These are phyloP conservation scores for Euclidium syriacum DNA, from an alignment of 345 rosid species.

Conservation along the genomic window DNA sequence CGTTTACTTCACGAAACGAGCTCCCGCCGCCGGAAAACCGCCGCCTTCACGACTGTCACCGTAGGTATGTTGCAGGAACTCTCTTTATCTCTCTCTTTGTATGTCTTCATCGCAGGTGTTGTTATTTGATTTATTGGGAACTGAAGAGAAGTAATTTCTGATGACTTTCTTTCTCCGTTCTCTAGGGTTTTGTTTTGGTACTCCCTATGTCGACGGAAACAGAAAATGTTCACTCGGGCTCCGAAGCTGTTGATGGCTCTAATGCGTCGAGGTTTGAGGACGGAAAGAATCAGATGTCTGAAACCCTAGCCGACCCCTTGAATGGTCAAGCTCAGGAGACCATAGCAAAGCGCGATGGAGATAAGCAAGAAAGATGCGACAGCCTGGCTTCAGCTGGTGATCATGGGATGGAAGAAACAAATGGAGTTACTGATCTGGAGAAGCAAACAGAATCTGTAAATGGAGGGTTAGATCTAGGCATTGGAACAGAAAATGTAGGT, in stretches of 20 bases:
- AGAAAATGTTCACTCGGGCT: not conserved
- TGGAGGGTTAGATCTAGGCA: constrained; percentile 18
- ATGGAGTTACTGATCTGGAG: not conserved
- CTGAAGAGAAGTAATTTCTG: constrained; percentile 3
- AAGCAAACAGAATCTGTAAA: constrained; percentile 16
- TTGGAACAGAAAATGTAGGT: constrained; percentile 6
- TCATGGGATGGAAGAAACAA: constrained; percentile 4
- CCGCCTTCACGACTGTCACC: constrained; percentile 8
- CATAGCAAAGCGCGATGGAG: not conserved
- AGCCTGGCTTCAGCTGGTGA: constrained; percentile 5
- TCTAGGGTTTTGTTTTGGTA: constrained; percentile 27
- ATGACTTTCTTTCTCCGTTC: not conserved
- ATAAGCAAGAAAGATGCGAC: not conserved
- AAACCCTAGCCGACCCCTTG: constrained; percentile 20
- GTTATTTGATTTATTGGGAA: not conserved
- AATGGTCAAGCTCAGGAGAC: constrained; percentile 17
- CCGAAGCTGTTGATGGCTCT: not conserved
- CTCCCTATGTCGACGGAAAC: constrained; percentile 19
- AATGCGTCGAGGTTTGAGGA: not conserved
- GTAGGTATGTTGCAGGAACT: not conserved
- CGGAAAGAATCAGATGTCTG: constrained; percentile 8
- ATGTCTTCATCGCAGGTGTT: not conserved
- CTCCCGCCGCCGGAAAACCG: constrained; percentile 25
- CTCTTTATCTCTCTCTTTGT: not conserved
- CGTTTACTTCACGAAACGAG: constrained; percentile 24